Percentiles rank a stretch among this genome's conserved stretches.
Conservation (phyloP, 1,139 yeast genomes). For the Neolecta irregularis region DNA sequence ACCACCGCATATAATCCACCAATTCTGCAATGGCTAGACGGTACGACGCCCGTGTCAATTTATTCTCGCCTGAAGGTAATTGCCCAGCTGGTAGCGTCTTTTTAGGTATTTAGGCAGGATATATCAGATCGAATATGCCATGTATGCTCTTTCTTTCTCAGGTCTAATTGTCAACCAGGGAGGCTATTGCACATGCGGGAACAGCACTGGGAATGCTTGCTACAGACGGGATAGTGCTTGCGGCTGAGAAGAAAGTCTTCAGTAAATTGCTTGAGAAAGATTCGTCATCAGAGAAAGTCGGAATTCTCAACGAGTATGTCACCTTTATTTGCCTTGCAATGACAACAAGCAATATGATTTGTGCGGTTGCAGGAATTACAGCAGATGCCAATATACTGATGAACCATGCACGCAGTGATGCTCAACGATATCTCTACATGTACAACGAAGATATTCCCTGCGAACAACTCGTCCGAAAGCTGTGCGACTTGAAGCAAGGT, state of each 20-base stretch:
- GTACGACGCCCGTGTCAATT: constrained; percentile 94
- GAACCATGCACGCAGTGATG: constrained; percentile 69
- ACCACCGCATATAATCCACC: no score
- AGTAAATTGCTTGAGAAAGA: constrained; percentile 86
- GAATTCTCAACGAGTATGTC: constrained; percentile 48
- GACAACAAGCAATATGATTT: constrained; percentile 45
- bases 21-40: constrained; percentile 11
- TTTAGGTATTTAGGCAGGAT: constrained; percentile 47
- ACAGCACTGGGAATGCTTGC: constrained; percentile 93
- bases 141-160: no score
- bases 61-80: constrained; percentile 75
- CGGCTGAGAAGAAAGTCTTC: constrained; percentile 92
- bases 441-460: constrained; percentile 88
- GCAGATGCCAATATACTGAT: constrained; percentile 92
- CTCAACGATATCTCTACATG: constrained; percentile 70
- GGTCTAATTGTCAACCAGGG: no score
- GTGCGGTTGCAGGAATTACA: constrained; percentile 97
- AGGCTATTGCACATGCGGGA: constrained; percentile 95
- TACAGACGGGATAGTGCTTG: constrained; percentile 82
- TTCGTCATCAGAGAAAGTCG: constrained; percentile 82
- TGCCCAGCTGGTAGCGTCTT: neutral
- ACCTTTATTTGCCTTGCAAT: neutral
- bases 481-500: constrained; percentile 92
- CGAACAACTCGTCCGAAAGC: constrained; percentile 70
- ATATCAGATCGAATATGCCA: constrained; percentile 93